Percentiles rank a stretch among this genome's conserved stretches.
phyloP scores from a whole-genome alignment of 352 stramenopile genomes.

The Pythium aphanidermatum region DNA sequence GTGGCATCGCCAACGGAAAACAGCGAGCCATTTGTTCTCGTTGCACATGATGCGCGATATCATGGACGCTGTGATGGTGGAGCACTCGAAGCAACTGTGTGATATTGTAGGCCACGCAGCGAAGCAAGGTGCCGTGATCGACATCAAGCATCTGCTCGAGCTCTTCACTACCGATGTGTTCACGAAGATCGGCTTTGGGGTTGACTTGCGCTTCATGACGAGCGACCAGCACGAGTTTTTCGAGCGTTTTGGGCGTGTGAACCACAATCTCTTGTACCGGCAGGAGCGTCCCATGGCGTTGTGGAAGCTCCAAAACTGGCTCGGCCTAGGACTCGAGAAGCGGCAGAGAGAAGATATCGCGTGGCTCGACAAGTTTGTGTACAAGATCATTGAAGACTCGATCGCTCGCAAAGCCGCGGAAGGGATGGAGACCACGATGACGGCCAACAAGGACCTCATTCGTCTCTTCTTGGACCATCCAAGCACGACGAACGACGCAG shows the following conservation, averaged over 20 bases:
- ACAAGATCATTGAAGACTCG: constrained; percentile 13
- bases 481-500: neutral
- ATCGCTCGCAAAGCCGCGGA: constrained; percentile 3
- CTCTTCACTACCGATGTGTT: constrained; percentile 64
- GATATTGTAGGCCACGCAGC: constrained; percentile 13
- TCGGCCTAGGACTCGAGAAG: constrained; percentile 27
- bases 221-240: constrained; percentile 5
- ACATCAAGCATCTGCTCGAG: constrained; percentile 40
- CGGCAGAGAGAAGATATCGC: constrained; percentile 20
- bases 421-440: constrained; percentile 13
- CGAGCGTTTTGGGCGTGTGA: constrained; percentile 3
- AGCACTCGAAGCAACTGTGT: constrained; percentile 27
- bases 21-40: constrained; percentile 81
- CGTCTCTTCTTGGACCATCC: constrained; percentile 11
- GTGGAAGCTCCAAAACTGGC: constrained; percentile 34
- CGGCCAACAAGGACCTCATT: constrained; percentile 5
- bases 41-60: constrained; percentile 40
- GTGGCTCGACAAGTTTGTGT: constrained; percentile 16
- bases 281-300: constrained; percentile 22
- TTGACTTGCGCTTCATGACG: constrained; percentile 17
- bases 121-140: constrained; percentile 8
- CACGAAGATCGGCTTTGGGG: constrained; percentile 44
- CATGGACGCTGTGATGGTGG: constrained; percentile 30
- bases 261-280: constrained; percentile 6
- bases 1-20: constrained; percentile 71